Evolutionary conservation across 2,329 filamentous ascomycete genomes (phyloP).

Genomic region (Trichophyton equinum): DNA sequence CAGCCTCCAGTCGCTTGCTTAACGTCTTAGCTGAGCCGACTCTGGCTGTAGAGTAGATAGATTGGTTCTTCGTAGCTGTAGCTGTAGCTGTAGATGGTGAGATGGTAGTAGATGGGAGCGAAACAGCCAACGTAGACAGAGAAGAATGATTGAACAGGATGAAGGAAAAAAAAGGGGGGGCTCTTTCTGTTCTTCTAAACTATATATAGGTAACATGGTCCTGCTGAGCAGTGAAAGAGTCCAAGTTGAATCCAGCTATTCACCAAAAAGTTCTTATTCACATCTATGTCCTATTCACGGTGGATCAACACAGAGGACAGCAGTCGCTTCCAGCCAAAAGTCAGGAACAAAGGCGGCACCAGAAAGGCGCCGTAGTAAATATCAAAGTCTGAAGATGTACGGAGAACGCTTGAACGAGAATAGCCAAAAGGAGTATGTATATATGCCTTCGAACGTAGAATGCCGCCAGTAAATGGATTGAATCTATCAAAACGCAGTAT

Average conservation of each 20-base stretch:
- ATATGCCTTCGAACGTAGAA: too few relatives aligned
- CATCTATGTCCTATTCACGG: background rate
- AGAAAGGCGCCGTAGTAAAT: too few relatives aligned
- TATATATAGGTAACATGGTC: background rate
- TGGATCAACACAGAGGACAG: background rate
- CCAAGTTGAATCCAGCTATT: background rate
- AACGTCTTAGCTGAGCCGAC: background rate
- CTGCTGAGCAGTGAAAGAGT: background rate
- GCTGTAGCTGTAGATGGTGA: background rate
- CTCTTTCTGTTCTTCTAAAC: background rate
- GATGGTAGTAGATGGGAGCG: background rate
- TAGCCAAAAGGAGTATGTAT: too few relatives aligned
- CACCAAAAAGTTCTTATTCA: background rate
- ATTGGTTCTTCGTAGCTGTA: background rate
- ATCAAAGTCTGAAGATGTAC: too few relatives aligned
- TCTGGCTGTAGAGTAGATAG: background rate
- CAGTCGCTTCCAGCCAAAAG: too few relatives aligned
- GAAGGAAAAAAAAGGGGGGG: background rate
- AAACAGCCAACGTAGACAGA: background rate
- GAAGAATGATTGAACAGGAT: background rate
- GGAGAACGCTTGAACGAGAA: too few relatives aligned
- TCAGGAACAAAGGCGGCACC: too few relatives aligned
- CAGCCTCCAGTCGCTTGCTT: background rate
- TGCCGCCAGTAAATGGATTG: too few relatives aligned
- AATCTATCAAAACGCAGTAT: too few relatives aligned